Conservation (phyloP, 208 protist species). For the Herpetomonas muscarum region DNA sequence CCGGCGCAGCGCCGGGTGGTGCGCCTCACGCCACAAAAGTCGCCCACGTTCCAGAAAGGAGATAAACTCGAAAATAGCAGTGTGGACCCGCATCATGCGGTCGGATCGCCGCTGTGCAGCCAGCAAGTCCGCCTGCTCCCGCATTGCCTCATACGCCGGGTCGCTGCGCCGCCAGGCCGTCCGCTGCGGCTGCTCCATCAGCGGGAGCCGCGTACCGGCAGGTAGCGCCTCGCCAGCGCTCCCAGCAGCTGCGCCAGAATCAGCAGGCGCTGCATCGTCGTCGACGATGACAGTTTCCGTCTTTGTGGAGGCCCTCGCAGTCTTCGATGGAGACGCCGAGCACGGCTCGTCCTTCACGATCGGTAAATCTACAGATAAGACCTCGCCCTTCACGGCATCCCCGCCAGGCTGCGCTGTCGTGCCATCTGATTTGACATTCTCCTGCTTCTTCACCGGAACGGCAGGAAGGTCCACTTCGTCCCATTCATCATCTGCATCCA, state of each 20-base stretch:
- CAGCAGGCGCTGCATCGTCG: neutral
- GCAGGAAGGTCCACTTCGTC: conserved; percentile 72
- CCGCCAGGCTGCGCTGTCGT: conserved; percentile 9
- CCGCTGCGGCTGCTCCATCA: conserved; percentile 42
- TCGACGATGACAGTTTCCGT: conserved; percentile 21
- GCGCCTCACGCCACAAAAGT: conserved; percentile 51
- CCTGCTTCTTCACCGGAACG: conserved; percentile 23
- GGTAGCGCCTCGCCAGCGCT: conserved; percentile 14
- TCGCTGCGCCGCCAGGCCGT: conserved; percentile 42
- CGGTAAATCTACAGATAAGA: conserved; percentile 7
- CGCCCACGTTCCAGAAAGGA: conserved; percentile 45
- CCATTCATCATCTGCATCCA: conserved; percentile 73
- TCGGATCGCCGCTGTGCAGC: conserved; percentile 69
- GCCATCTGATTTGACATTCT: neutral
- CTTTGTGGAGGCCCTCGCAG: conserved; percentile 5
- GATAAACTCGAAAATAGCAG: conserved; percentile 38
- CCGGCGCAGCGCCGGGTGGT: conserved; percentile 47
- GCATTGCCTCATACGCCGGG: conserved; percentile 61
- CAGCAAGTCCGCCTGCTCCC: conserved; percentile 68
- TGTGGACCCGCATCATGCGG: conserved; percentile 58
- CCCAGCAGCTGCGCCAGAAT: neutral
- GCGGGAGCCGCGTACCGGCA: conserved; percentile 43
- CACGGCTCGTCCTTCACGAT: conserved; percentile 26
- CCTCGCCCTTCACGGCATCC: conserved; percentile 12
- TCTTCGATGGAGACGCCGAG: conserved; percentile 3